These are phyloP conservation scores for Boletus smithii DNA, from an alignment of 1,284 basidiomycete species.

Conservation along the genomic window DNA sequence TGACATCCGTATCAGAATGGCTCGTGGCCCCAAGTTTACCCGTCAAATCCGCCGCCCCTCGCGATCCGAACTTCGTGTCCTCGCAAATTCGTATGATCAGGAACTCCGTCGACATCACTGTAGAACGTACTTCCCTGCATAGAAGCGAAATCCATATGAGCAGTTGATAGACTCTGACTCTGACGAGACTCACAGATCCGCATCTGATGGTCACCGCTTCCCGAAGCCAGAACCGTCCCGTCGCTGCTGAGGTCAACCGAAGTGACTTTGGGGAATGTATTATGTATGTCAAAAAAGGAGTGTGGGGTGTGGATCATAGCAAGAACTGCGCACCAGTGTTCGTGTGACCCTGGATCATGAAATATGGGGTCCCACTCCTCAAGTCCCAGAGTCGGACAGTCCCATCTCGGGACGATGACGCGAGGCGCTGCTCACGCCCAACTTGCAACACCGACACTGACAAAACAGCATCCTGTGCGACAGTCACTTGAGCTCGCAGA, in stretches of 20 bases:
- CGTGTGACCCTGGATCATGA: constrained; percentile 37
- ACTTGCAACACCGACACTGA: constrained; percentile 34
- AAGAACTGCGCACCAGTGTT: constrained; percentile 32
- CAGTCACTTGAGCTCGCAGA: constrained; percentile 2
- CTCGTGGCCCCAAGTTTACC: constrained; percentile 1
- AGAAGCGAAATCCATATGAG: constrained; percentile 14
- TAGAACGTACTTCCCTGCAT: constrained; percentile 29
- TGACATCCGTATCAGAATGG: constrained; percentile 2
- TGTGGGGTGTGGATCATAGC: constrained; percentile 16
- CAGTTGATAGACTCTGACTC: constrained; percentile 22
- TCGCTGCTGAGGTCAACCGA: constrained; percentile 82
- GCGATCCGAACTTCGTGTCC: constrained; percentile 5
- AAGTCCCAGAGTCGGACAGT: constrained; percentile 35
- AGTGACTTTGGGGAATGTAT: constrained; percentile 54
- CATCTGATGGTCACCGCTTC: constrained; percentile 84
- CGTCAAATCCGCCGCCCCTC: constrained; percentile 3
- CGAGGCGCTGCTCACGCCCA: constrained; percentile 34
- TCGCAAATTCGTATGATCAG: constrained; percentile 3
- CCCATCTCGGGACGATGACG: constrained; percentile 34
- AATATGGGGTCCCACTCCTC: constrained; percentile 30
- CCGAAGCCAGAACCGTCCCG: constrained; percentile 76
- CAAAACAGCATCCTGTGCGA: constrained; percentile 29
- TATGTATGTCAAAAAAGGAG: constrained; percentile 10
- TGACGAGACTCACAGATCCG: constrained; percentile 58
- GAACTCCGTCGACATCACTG: constrained; percentile 20